A percentile compares a stretch with the other conserved stretches of the same genome.
Evolutionary conservation across 805 yeast genomes (phyloP).

Genomic region (Yarrowia yakushimensis): DNA sequence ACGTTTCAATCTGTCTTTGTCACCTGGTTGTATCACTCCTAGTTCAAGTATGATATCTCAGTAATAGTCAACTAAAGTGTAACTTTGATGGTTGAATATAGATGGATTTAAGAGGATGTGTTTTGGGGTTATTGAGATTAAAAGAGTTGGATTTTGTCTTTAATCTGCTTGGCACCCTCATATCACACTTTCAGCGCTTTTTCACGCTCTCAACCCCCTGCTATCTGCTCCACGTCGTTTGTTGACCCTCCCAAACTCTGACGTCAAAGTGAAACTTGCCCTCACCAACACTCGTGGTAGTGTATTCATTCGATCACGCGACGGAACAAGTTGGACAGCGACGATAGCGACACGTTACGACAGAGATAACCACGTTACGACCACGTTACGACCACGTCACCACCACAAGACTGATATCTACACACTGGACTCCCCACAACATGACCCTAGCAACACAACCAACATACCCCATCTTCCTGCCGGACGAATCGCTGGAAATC

Average conservation of each 20-base stretch:
- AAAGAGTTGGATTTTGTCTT: no score
- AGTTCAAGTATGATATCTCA: not conserved
- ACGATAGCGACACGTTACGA: not conserved
- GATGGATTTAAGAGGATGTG: no score
- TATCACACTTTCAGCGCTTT: no score
- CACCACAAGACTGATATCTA: no score
- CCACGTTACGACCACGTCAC: not conserved
- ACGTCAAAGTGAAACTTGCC: not conserved
- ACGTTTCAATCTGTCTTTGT: not conserved
- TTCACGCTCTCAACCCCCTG: no score
- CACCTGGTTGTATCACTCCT: no score
- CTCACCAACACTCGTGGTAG: not conserved
- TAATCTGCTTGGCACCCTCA: no score
- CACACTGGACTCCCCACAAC: not conserved
- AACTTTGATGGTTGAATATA: not conserved
- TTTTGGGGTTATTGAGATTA: no score
- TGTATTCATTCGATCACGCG: no score
- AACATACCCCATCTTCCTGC: slow-evolving; percentile 16
- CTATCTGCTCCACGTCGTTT: not conserved
- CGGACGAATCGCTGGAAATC: slow-evolving; percentile 17
- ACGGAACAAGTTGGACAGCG: no score
- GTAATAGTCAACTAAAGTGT: not conserved
- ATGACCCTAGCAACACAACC: not conserved
- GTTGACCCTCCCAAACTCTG: not conserved
- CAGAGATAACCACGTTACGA: not conserved